phyloP scores from a whole-genome alignment of 306 rosid species.

The Betula pendula region DNA sequence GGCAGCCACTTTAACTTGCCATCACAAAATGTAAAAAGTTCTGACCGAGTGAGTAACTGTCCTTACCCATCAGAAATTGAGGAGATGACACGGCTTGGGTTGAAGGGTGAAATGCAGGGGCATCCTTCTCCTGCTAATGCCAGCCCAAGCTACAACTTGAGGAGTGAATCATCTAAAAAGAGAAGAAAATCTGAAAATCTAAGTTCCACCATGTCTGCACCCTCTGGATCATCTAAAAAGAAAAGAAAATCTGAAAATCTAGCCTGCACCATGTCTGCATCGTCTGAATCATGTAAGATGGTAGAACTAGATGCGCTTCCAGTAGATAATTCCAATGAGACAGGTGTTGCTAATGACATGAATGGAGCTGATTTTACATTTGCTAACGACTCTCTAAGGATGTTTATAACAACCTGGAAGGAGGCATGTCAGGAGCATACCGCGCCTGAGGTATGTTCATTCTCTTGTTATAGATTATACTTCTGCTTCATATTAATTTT shows the following conservation, averaged over 20 bases:
- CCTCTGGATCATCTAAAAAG: conserved; percentile 35
- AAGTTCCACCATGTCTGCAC: conserved; percentile 22
- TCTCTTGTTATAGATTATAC: conserved; percentile 1
- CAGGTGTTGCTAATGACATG: conserved; percentile 12
- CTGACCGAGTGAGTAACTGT: conserved; percentile 69
- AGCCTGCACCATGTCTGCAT: conserved; percentile 11
- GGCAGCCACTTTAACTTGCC: conserved; percentile 37
- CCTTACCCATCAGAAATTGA: conserved; percentile 87
- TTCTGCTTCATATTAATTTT: neutral
- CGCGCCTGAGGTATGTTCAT: conserved; percentile 55
- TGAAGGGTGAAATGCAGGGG: conserved; percentile 40
- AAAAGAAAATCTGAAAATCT: conserved; percentile 28
- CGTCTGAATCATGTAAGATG: conserved; percentile 25
- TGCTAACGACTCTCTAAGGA: conserved; percentile 44
- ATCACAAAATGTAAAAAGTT: conserved; percentile 39
- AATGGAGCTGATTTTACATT: conserved; percentile 41
- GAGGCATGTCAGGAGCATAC: conserved; percentile 54
- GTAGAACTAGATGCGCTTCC: conserved; percentile 23
- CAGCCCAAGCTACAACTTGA: conserved; percentile 32
- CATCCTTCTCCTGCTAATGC: conserved; percentile 34
- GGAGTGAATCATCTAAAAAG: conserved; percentile 38
- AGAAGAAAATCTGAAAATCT: conserved; percentile 41
- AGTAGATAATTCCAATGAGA: conserved; percentile 16
- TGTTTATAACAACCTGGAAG: conserved; percentile 80
- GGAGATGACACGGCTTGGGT: conserved; percentile 74